These are phyloP conservation scores for Krasilnikovozyma curviuscula DNA, from an alignment of 768 basidiomycete genomes.

Conservation along the genomic window DNA sequence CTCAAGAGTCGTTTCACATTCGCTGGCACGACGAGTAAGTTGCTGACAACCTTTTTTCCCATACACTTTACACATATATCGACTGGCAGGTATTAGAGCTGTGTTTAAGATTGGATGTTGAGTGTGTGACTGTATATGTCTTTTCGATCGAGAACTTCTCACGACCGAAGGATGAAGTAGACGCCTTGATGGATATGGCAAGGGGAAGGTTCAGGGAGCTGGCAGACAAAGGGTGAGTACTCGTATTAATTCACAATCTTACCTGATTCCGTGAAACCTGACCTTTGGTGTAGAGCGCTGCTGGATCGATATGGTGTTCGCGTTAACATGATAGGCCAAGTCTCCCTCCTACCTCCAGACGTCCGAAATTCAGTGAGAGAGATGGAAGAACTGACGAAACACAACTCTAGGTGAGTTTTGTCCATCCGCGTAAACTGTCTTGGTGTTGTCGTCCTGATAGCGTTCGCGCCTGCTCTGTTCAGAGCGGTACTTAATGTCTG, in stretches of 20 bases:
- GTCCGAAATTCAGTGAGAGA: conserved; percentile 49
- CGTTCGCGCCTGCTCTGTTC: not conserved
- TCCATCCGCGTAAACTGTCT: not conserved
- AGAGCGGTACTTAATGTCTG: conserved; percentile 81
- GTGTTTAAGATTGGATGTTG: conserved; percentile 57
- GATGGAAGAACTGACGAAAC: conserved; percentile 56
- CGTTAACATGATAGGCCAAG: conserved; percentile 61
- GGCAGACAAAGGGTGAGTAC: conserved; percentile 53
- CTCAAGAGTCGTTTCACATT: not conserved
- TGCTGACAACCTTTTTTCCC: not conserved
- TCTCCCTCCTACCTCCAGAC: conserved; percentile 50
- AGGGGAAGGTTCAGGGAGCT: conserved; percentile 60
- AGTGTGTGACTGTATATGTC: conserved; percentile 84
- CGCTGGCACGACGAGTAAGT: not conserved
- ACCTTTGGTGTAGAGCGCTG: conserved; percentile 38
- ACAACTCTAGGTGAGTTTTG: conserved; percentile 44
- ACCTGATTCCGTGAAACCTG: not conserved
- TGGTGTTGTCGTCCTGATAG: not conserved
- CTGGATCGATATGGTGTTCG: conserved; percentile 65
- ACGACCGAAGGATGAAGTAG: conserved; percentile 64
- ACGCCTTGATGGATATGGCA: conserved; percentile 66
- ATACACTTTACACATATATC: not conserved
- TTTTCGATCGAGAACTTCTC: conserved; percentile 97
- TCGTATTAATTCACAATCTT: not conserved
- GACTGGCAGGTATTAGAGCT: conserved; percentile 54